Conservation (phyloP, 768 basidiomycete genomes). For the Boletus subparvulus region DNA sequence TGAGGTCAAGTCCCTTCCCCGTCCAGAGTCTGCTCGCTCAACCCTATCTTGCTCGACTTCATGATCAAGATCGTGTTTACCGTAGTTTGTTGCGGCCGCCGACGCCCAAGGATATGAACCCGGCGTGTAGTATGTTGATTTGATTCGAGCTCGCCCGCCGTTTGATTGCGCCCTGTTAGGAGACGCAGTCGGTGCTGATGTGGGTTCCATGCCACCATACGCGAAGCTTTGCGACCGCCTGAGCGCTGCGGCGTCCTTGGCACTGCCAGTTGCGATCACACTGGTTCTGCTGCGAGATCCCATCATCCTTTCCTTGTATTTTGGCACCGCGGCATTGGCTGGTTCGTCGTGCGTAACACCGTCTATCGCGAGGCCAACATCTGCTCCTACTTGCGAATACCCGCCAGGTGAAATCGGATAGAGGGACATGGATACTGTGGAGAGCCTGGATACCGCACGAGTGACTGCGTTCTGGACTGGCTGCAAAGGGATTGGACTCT, state of each 20-base stretch:
- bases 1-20: conserved; percentile 41
- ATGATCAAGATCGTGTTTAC: conserved; percentile 35
- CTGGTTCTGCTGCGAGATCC: conserved; percentile 21
- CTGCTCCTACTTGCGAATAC: conserved; percentile 20
- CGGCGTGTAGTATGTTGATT: conserved; percentile 64
- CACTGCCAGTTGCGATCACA: conserved; percentile 17
- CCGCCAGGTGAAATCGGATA: conserved; percentile 45
- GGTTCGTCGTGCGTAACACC: conserved; percentile 44
- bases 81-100: conserved; percentile 37
- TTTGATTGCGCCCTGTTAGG: conserved; percentile 25
- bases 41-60: conserved; percentile 27
- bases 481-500: conserved; percentile 35
- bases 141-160: conserved; percentile 64
- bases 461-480: conserved; percentile 42
- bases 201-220: conserved; percentile 54
- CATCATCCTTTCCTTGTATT: conserved; percentile 36
- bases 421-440: conserved; percentile 45
- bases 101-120: conserved; percentile 57
- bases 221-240: conserved; percentile 40
- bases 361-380: conserved; percentile 39
- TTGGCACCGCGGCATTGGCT: conserved; percentile 31
- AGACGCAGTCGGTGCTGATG: conserved; percentile 40
- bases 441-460: conserved; percentile 41
- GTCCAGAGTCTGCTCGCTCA: conserved; percentile 43
- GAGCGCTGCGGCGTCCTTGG: conserved; percentile 22